A percentile compares a stretch with the other conserved stretches of the same genome.
These are phyloP conservation scores for Astrothelium macrocarpum DNA, from an alignment of 495 filamentous ascomycete genomes.

Conservation along the genomic window DNA sequence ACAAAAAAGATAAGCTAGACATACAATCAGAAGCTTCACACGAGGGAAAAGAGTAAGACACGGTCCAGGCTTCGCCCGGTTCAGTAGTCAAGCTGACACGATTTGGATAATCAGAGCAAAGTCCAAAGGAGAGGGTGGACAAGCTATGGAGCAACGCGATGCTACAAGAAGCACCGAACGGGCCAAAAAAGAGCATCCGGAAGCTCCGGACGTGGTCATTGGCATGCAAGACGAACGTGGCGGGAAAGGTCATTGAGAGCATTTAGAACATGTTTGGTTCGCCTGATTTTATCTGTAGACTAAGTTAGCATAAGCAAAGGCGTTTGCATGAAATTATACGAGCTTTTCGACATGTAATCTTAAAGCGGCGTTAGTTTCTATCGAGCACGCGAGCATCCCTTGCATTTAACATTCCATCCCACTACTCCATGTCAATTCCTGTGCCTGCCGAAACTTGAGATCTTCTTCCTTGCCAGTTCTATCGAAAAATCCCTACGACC, in stretches of 20 bases:
- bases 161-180: conserved; percentile 37
- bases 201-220: conserved; percentile 54
- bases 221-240: conserved; percentile 65
- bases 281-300: neutral
- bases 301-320: neutral
- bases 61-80: conserved; percentile 14
- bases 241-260: conserved; percentile 25
- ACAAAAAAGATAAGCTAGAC: conserved; percentile 35
- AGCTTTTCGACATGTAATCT: too few relatives aligned
- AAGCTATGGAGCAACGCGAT: conserved; percentile 38
- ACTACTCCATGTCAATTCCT: too few relatives aligned
- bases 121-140: conserved; percentile 19
- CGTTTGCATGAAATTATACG: too few relatives aligned
- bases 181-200: conserved; percentile 54
- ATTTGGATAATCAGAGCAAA: conserved; percentile 24
- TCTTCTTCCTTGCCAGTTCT: too few relatives aligned
- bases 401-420: too few relatives aligned
- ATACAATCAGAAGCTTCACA: conserved; percentile 32
- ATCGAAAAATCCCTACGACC: neutral
- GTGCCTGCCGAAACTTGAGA: too few relatives aligned
- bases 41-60: conserved; percentile 31
- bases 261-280: neutral
- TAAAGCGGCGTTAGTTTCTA: too few relatives aligned
- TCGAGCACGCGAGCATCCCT: too few relatives aligned
- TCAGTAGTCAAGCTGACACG: conserved; percentile 11